A percentile compares a stretch with the other conserved stretches of the same genome.
phyloP scores from a whole-genome alignment of 108 stramenopile species.

The Aurantiochytrium sp. region DNA sequence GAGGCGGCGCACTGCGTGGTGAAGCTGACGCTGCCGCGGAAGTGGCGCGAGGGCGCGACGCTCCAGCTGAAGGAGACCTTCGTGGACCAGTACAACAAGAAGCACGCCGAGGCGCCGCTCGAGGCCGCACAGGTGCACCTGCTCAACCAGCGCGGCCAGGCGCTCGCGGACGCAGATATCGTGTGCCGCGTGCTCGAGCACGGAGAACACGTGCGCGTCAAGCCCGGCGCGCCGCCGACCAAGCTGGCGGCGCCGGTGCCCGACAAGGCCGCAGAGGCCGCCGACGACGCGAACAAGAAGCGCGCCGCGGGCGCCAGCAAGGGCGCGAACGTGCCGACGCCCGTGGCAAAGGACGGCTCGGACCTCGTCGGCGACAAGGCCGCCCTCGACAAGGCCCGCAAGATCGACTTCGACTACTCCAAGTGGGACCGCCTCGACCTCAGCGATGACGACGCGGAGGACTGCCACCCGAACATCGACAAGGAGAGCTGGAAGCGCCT shows the following conservation, averaged over 20 bases:
- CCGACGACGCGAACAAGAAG: too few relatives aligned
- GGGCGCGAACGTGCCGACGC: not conserved
- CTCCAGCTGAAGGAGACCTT: constrained; percentile 68
- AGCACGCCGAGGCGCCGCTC: constrained; percentile 62
- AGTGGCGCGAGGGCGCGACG: constrained; percentile 74
- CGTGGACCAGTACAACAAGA: constrained; percentile 75
- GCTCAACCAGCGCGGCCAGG: not conserved
- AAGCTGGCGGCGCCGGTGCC: not conserved
- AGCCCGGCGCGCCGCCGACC: not conserved
- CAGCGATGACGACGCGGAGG: constrained; percentile 88
- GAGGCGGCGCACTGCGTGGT: constrained; percentile 67
- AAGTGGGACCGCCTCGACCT: constrained; percentile 98
- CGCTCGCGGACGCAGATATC: not conserved
- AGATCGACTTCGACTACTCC: constrained; percentile 85
- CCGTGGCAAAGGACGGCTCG: not conserved
- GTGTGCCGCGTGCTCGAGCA: not conserved
- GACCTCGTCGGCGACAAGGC: not conserved
- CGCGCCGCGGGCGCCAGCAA: not conserved
- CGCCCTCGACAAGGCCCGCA: constrained; percentile 21
- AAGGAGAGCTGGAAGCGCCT: constrained; percentile 77
- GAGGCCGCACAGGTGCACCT: constrained; percentile 57
- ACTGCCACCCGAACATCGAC: constrained; percentile 98
- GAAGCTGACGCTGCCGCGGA: constrained; percentile 82
- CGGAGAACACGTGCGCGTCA: constrained; percentile 24
- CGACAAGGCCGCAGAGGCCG: not conserved